Evolutionary conservation across 805 yeast species (phyloP).

Genomic region (Cyberlindnera xishuangbannaensis): DNA sequence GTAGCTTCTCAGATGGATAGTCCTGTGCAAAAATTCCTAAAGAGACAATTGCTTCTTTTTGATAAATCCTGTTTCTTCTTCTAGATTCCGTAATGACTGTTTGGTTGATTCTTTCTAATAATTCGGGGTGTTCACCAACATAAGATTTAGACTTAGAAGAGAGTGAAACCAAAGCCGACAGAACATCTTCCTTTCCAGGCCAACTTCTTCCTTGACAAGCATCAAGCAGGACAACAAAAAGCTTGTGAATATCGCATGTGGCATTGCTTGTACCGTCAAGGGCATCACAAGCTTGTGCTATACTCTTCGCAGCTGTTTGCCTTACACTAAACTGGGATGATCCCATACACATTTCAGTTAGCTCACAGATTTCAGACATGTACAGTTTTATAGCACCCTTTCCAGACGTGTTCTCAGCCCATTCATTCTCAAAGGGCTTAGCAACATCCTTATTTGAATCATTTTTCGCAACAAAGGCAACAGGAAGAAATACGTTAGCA

Average conservation of each 20-base stretch:
- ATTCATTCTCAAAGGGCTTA: conserved; percentile 50
- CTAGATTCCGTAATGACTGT: conserved; percentile 55
- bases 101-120: conserved; percentile 35
- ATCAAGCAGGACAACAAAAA: conserved; percentile 50
- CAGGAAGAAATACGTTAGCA: conserved; percentile 63
- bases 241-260: conserved; percentile 21
- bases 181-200: conserved; percentile 77
- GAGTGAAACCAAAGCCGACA: conserved; percentile 63
- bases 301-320: conserved; percentile 62
- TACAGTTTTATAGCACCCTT: conserved; percentile 64
- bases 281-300: conserved; percentile 51
- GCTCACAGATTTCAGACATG: conserved; percentile 55
- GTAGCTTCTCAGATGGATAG: conserved; percentile 29
- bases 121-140: conserved; percentile 26
- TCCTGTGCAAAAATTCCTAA: conserved; percentile 44
- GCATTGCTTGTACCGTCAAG: conserved; percentile 29
- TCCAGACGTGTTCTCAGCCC: conserved; percentile 80
- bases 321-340: conserved; percentile 57
- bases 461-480: conserved; percentile 72
- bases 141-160: conserved; percentile 38
- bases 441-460: conserved; percentile 47
- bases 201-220: conserved; percentile 77
- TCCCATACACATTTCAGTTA: conserved; percentile 44
- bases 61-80: conserved; percentile 62
- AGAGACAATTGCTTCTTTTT: conserved; percentile 44